Evolutionary conservation across 2,329 filamentous ascomycete genomes (phyloP), one percentile per base, ranked within the genome.

Genomic region (Diaporthe capsici): DNA sequence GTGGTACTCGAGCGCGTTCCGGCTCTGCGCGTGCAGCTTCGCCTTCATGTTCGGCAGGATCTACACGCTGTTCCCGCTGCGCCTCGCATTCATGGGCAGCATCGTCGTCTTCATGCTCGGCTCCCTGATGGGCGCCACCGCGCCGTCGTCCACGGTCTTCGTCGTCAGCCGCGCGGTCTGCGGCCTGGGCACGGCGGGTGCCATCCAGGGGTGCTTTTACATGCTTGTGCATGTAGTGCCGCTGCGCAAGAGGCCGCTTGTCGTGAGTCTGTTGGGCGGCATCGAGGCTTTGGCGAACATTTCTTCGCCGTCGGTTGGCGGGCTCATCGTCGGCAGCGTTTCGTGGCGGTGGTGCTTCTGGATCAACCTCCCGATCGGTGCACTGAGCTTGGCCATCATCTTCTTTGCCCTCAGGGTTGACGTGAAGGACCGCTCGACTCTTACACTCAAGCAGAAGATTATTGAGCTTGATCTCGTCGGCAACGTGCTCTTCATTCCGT

Each of bases 401-500:
- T 61, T 74, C n/a, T 72, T 70, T 22, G 39, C 73, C 5, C 60
- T 73, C 9, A 65, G 55, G 55, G 25, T 72, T 15, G 76, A 77
- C 28, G 61, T 75, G 34, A 60, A 55, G 12, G 51, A 49, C 4
- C 63, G 49, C 28, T 44, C 71, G 31, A 10, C 20, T 12, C 15
- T 76, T 15, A 4, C 49, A 1, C 58, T 74, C 25, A 49, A n/a
- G 31, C 61, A 85, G 75, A 85, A 85, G 75, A 31, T 85, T 15
- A 73, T 82, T 3, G 82, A 86, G 70, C 82, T 86, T 75, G 85
- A 87, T 76, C 77, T 84, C 8, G 71, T 82, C 0, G 85, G 85
- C 6, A 80, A 82, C 1, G 47, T 65, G 9, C 42, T 77, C 39
- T 77, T 75, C 55, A 80, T 83, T 20, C 79, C 76, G 25, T 47